These are phyloP conservation scores for Globisporangium paroecandrum DNA, from an alignment of 352 stramenopile genomes.

Conservation along the genomic window DNA sequence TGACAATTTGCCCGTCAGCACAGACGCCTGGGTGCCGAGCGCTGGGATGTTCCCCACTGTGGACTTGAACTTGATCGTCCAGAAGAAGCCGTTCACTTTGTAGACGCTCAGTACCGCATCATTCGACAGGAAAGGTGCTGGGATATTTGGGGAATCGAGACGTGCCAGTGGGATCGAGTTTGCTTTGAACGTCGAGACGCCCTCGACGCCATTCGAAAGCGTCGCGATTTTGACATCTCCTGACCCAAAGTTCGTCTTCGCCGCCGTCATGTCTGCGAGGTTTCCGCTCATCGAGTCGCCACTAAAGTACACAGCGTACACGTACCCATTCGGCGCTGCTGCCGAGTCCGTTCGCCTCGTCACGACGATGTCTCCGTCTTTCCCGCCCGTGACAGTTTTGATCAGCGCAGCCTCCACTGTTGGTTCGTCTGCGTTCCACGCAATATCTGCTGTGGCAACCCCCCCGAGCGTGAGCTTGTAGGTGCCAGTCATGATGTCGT, in stretches of 20 bases:
- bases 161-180: conserved; percentile 55
- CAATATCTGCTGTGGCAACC: conserved; percentile 32
- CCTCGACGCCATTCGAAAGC: conserved; percentile 29
- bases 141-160: conserved; percentile 19
- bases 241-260: conserved; percentile 26
- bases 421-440: conserved; percentile 56
- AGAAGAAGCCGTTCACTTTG: conserved; percentile 78
- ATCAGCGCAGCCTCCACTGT: conserved; percentile 36
- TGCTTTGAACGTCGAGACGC: conserved; percentile 25
- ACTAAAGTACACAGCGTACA: conserved; percentile 80
- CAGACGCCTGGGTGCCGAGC: conserved; percentile 28
- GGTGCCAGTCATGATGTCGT: conserved; percentile 30
- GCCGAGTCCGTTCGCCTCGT: conserved; percentile 41
- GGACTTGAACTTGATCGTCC: conserved; percentile 80
- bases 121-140: conserved; percentile 35
- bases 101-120: conserved; percentile 43
- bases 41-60: conserved; percentile 62
- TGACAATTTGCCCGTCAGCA: conserved; percentile 27
- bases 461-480: conserved; percentile 42
- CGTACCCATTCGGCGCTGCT: conserved; percentile 46
- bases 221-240: conserved; percentile 31
- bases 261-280: conserved; percentile 24
- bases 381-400: conserved; percentile 4
- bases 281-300: conserved; percentile 40
- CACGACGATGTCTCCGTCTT: conserved; percentile 42